These are phyloP conservation scores for Trichosporon sp. DNA, from an alignment of 1,284 basidiomycete species.

Conservation along the genomic window DNA sequence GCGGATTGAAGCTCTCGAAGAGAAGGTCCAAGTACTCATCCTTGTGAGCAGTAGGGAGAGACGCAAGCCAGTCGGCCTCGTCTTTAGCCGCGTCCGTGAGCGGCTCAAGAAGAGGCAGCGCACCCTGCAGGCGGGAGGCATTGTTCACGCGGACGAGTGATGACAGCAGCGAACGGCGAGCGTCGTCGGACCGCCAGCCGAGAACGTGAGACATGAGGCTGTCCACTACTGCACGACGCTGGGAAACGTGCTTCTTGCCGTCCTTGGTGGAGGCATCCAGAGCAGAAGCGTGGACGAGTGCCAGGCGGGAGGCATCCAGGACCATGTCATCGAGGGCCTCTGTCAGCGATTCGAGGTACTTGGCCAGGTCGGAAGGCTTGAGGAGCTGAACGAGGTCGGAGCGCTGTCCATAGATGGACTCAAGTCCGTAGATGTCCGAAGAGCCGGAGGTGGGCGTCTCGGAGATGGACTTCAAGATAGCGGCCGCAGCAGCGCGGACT, in stretches of 20 bases:
- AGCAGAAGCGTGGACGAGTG: slow-evolving; percentile 54
- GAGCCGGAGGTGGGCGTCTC: slow-evolving; percentile 35
- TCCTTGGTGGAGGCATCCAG: slow-evolving; percentile 44
- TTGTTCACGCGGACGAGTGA: slow-evolving; percentile 61
- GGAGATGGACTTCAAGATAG: slow-evolving; percentile 50
- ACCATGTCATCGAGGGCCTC: slow-evolving; percentile 59
- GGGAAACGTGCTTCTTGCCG: slow-evolving; percentile 62
- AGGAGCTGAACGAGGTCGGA: slow-evolving; percentile 72
- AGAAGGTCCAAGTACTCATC: slow-evolving; percentile 27
- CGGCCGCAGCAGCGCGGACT: slow-evolving; percentile 61
- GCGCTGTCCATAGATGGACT: slow-evolving; percentile 68
- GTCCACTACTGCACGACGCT: slow-evolving; percentile 68
- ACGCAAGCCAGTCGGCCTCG: slow-evolving; percentile 26
- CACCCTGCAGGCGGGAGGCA: slow-evolving; percentile 56
- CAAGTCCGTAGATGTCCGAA: slow-evolving; percentile 68
- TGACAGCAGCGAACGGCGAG: slow-evolving; percentile 58
- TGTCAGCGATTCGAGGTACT: slow-evolving; percentile 60
- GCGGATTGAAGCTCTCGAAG: slow-evolving; percentile 17
- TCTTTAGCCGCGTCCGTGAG: slow-evolving; percentile 28
- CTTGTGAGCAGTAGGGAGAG: slow-evolving; percentile 10
- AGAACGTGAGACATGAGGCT: slow-evolving; percentile 77
- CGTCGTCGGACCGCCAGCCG: slow-evolving; percentile 54
- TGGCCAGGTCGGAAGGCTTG: slow-evolving; percentile 63
- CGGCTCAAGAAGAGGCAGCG: slow-evolving; percentile 57
- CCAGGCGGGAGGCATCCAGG: slow-evolving; percentile 63